Evolutionary conservation across 495 filamentous ascomycete species (phyloP), one percentile per base, ranked within the genome.

Genomic region (Extremus antarcticus): DNA sequence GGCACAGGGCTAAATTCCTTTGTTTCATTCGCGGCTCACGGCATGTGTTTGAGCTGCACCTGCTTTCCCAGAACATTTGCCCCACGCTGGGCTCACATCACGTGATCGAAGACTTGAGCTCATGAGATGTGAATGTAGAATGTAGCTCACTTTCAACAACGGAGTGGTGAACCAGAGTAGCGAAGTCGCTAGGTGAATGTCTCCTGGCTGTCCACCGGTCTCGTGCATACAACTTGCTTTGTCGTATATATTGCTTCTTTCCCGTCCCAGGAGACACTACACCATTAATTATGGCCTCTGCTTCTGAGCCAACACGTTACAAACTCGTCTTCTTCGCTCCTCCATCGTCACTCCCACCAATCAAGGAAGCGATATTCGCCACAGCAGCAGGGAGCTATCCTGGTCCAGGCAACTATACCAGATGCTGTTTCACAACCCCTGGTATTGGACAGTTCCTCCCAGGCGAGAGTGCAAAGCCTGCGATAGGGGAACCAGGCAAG

Each of bases 401-500:
- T 1, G 75, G 74, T 0, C 64, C 64, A 11, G 78, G 77, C 21
- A 76, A 77, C 56, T 87, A 86, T 69, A 81, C 74, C 3, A 74
- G 85, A 54, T 79, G 74, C 66, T 77, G 76, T 64, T 87, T 73
- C 66, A 60, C 74, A 15, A 63, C 71, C 2, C 56, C 69, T 4
- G 83, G 81, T 4, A 78, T 68, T 0, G 78, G 78, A 1, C 83
- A 85, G 58, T 87, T 84, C 65, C 70, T 76, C 16, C 81, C 79
- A 2, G 71, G 71, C 15, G 69, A 66, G 20, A 61, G 67, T 0
- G 78, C 84, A 17, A 81, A 79, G 24, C 83, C 81, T 13, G 67
- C 78, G 51, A 80, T 82, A 53, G 82, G 83, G 0, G 59, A 64
- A 24, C 65, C 72, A 4, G 77, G 76, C 2, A 62, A 63, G 19